These are phyloP conservation scores for Pachysandra terminalis DNA, from an alignment of 164 flowering plant genomes.

Conservation along the genomic window DNA sequence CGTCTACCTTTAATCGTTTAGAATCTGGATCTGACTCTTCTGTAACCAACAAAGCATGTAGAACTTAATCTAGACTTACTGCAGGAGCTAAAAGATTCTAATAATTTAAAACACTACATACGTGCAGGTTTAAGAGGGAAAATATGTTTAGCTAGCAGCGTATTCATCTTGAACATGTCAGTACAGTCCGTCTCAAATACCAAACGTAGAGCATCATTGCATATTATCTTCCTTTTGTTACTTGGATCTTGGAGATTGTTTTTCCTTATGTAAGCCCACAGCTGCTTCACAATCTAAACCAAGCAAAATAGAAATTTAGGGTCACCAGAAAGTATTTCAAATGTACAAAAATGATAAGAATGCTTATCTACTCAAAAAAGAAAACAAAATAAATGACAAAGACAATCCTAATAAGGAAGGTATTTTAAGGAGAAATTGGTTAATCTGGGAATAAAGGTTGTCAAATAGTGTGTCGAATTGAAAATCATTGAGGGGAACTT, in stretches of 20 bases:
- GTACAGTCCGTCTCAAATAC: constrained; percentile 63
- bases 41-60: constrained; percentile 26
- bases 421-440: background rate
- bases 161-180: constrained; percentile 76
- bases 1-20: constrained; percentile 54
- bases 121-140: constrained; percentile 69
- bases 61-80: background rate
- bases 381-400: too few species aligned
- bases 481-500: too few species aligned
- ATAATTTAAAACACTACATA: constrained; percentile 28
- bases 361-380: too few species aligned
- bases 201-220: constrained; percentile 51
- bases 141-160: constrained; percentile 60
- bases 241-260: constrained; percentile 65
- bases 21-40: constrained; percentile 49
- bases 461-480: too few species aligned
- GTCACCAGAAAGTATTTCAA: background rate
- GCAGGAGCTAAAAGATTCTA: background rate
- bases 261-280: constrained; percentile 65
- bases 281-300: constrained; percentile 59
- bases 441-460: too few species aligned
- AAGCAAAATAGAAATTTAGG: background rate
- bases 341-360: background rate
- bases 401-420: background rate
- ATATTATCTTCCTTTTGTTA: constrained; percentile 62